Conservation (phyloP, 352 stramenopile genomes). For the Pythium angustatum region DNA sequence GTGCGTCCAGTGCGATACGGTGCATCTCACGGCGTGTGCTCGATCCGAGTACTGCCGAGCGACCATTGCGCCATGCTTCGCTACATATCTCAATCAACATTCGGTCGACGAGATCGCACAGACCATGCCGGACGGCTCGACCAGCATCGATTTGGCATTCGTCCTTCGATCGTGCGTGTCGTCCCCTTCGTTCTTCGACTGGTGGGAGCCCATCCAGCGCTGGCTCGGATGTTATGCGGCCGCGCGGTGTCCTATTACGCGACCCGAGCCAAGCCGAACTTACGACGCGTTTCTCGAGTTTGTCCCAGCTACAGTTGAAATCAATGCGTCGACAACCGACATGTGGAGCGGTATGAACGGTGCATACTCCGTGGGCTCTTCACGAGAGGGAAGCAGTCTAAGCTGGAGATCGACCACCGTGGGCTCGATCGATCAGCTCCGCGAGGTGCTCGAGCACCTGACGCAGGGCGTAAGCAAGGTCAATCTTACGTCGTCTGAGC, state of each 20-base stretch:
- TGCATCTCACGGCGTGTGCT: conserved; percentile 19
- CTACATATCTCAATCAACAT: conserved; percentile 4
- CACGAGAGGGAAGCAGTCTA: conserved; percentile 4
- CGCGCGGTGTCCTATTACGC: conserved; percentile 12
- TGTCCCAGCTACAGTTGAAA: not conserved
- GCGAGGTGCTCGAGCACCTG: conserved; percentile 10
- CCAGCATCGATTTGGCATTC: conserved; percentile 1
- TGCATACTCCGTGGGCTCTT: not conserved
- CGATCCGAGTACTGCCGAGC: conserved; percentile 18
- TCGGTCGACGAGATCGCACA: conserved; percentile 3
- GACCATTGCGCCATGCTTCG: conserved; percentile 7
- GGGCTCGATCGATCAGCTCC: not conserved
- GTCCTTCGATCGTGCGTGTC: not conserved
- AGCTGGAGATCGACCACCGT: not conserved
- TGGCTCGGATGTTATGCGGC: conserved; percentile 34
- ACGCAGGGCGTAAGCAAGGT: conserved; percentile 15
- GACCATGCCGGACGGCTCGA: not conserved
- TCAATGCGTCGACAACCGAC: not conserved
- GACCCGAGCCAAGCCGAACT: not conserved
- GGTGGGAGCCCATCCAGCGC: conserved; percentile 32
- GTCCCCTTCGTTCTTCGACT: conserved; percentile 21
- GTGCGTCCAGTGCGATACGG: conserved; percentile 11
- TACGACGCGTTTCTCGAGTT: conserved; percentile 10
- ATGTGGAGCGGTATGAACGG: not conserved
- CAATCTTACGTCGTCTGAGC: not conserved